Conservation (phyloP, 306 rosid genomes). For the Quercus engelmannii region DNA sequence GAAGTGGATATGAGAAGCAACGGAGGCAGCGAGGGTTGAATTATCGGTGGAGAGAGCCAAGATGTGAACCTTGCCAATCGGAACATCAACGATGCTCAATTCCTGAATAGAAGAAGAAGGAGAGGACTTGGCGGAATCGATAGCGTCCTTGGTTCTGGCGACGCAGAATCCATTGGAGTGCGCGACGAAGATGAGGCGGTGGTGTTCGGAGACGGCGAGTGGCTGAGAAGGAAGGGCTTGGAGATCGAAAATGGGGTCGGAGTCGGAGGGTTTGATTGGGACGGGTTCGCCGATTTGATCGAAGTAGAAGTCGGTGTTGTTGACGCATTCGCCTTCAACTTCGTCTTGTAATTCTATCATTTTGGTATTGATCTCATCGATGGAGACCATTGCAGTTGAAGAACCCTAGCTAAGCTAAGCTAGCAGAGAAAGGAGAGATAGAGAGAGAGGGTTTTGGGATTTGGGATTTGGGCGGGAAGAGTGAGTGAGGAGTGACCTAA, state of each 20-base stretch:
- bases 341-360: constrained; percentile 37
- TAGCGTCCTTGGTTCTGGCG: constrained; percentile 61
- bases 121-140: constrained; percentile 46
- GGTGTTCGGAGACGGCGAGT: constrained; percentile 68
- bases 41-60: constrained; percentile 66
- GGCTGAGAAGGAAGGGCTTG: constrained; percentile 58
- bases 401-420: constrained; percentile 1
- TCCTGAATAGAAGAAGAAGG: constrained; percentile 47
- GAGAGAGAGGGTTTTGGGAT: not conserved
- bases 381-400: not conserved
- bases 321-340: constrained; percentile 44
- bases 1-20: constrained; percentile 39
- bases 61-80: constrained; percentile 54
- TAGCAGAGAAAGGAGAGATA: not conserved
- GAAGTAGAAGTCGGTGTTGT: constrained; percentile 54
- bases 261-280: constrained; percentile 40
- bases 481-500: not conserved
- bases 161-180: constrained; percentile 79
- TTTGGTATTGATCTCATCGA: not conserved
- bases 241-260: constrained; percentile 40
- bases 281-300: constrained; percentile 60
- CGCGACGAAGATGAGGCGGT: constrained; percentile 61
- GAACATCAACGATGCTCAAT: constrained; percentile 55
- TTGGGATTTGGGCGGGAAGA: constrained; percentile 2
- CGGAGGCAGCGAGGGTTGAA: constrained; percentile 56